phyloP scores from a whole-genome alignment of 768 basidiomycete species.

The Leccinum aurantiacum region DNA sequence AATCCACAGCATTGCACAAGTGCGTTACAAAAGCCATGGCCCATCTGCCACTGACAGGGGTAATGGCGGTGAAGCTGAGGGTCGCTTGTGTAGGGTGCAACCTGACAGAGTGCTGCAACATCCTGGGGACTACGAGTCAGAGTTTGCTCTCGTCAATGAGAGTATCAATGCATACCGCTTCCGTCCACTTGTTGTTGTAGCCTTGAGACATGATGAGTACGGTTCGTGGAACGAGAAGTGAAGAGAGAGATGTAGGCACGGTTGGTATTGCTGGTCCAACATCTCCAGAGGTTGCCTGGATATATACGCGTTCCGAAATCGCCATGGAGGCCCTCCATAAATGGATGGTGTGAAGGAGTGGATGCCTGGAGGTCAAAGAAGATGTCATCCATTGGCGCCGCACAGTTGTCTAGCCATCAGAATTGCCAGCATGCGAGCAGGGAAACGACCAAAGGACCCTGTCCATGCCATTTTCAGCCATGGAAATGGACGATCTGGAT shows the following conservation, averaged over 20 bases:
- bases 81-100: background rate
- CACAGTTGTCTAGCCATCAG: constrained; percentile 13
- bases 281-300: background rate
- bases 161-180: constrained; percentile 5
- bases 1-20: constrained; percentile 11
- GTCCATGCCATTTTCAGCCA: constrained; percentile 9
- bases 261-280: constrained; percentile 8
- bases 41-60: constrained; percentile 18
- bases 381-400: constrained; percentile 16
- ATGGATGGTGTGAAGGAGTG: constrained; percentile 16
- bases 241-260: background rate
- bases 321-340: constrained; percentile 22
- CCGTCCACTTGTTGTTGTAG: constrained; percentile 7
- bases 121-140: constrained; percentile 18
- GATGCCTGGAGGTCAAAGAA: constrained; percentile 16
- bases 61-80: constrained; percentile 11
- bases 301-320: constrained; percentile 21
- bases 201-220: constrained; percentile 9
- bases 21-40: background rate
- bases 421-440: constrained; percentile 11
- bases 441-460: constrained; percentile 10
- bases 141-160: background rate
- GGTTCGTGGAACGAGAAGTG: background rate
- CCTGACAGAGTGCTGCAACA: background rate
- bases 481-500: constrained; percentile 5